These are phyloP conservation scores for Arabis hirsuta DNA, from an alignment of 345 rosid genomes.

Conservation along the genomic window DNA sequence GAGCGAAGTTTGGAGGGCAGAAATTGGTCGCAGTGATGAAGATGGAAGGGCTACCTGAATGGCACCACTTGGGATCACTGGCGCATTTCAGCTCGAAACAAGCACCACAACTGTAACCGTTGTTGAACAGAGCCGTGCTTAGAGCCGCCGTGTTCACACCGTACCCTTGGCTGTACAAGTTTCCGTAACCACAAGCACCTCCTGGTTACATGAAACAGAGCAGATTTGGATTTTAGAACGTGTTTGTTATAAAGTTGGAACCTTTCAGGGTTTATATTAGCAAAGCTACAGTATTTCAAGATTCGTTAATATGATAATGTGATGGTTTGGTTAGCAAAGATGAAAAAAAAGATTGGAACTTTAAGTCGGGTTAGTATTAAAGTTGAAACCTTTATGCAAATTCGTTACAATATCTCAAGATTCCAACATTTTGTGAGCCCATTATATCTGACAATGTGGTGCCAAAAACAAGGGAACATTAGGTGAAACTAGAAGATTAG, in stretches of 20 bases:
- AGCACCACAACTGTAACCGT: conserved; percentile 66
- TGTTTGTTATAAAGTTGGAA: background rate
- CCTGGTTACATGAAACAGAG: conserved; percentile 44
- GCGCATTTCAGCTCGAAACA: conserved; percentile 74
- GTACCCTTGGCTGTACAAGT: conserved; percentile 74
- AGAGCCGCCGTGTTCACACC: conserved; percentile 79
- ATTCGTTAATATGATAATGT: conserved; percentile 31
- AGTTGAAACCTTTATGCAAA: background rate
- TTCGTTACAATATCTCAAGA: too few relatives aligned
- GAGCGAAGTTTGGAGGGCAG: conserved; percentile 66
- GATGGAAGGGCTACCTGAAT: conserved; percentile 64
- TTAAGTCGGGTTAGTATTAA: conserved; percentile 7
- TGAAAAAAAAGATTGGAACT: background rate
- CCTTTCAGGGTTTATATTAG: background rate
- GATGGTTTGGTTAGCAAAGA: background rate
- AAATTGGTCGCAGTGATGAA: conserved; percentile 68
- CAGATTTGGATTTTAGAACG: background rate
- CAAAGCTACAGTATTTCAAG: background rate
- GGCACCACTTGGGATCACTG: conserved; percentile 64
- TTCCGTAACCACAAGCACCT: conserved; percentile 81
- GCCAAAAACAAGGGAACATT: conserved; percentile 3
- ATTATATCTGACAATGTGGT: conserved; percentile 12
- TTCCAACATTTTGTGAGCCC: background rate
- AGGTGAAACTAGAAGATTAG: background rate
- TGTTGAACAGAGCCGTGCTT: conserved; percentile 78